Conservation (phyloP, 2,329 filamentous ascomycete species). For the Ilyonectria mors-panacis region DNA sequence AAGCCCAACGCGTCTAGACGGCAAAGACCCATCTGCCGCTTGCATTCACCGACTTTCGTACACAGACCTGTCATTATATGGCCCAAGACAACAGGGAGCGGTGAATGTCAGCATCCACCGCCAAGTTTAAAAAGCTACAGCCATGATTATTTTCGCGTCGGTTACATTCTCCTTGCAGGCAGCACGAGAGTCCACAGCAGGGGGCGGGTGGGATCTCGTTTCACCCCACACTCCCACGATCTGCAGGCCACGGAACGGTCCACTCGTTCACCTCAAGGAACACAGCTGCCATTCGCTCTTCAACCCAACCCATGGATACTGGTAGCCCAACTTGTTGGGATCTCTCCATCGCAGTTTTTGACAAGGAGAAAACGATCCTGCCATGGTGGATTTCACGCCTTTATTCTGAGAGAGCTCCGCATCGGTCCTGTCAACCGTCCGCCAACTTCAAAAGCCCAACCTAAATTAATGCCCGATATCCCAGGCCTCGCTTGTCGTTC, state of each 20-base stretch:
- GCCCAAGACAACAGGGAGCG: constrained; percentile 22
- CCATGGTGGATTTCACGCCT: not conserved
- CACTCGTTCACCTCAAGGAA: constrained; percentile 29
- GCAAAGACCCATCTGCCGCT: constrained; percentile 29
- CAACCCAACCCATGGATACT: not conserved
- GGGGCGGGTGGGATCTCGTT: constrained; percentile 38
- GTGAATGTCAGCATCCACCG: constrained; percentile 32
- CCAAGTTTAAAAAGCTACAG: constrained; percentile 12
- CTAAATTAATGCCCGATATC: not conserved
- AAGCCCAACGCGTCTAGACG: constrained; percentile 30
- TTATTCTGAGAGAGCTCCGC: not conserved
- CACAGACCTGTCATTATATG: constrained; percentile 15
- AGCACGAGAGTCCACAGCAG: constrained; percentile 41
- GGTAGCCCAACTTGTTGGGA: not conserved
- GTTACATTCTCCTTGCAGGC: constrained; percentile 37
- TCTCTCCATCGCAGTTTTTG: too few relatives aligned
- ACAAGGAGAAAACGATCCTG: not conserved
- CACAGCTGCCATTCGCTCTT: constrained; percentile 4
- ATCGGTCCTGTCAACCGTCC: not conserved
- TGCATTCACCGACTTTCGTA: constrained; percentile 43
- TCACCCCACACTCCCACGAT: constrained; percentile 43
- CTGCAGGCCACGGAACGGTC: constrained; percentile 34
- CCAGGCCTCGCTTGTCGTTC: not conserved
- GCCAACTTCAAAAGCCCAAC: not conserved
- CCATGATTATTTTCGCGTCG: constrained; percentile 14